Evolutionary conservation across 2,329 filamentous ascomycete species (phyloP).

Genomic region (Cercospora sojina): DNA sequence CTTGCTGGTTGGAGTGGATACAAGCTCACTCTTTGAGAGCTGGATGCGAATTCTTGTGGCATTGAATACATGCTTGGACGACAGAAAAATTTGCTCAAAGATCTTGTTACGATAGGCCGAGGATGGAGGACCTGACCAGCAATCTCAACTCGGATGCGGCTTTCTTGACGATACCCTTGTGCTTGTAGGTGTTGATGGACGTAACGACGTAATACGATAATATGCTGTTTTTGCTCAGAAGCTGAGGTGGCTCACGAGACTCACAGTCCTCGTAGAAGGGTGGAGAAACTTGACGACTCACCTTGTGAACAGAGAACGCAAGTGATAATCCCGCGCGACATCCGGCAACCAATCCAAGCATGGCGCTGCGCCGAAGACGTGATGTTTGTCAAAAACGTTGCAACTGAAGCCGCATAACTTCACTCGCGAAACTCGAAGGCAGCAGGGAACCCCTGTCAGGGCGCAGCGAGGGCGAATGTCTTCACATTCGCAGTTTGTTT

Average conservation of each 20-base stretch:
- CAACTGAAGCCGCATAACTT: background rate
- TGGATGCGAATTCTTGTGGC: background rate
- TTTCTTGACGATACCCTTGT: conserved; percentile 14
- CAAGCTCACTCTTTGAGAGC: conserved; percentile 31
- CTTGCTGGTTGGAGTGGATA: conserved; percentile 34
- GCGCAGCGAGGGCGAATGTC: background rate
- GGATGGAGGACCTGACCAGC: background rate
- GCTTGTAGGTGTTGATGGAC: conserved; percentile 1
- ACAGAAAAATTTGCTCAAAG: background rate
- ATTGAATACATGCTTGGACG: conserved; percentile 4
- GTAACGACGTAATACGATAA: conserved; percentile 1
- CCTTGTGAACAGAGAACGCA: background rate
- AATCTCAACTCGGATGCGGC: background rate
- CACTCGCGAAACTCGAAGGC: background rate
- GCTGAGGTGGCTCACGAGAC: background rate
- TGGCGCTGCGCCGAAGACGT: background rate
- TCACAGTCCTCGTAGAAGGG: background rate
- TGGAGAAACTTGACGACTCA: background rate
- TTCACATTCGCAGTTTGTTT: background rate
- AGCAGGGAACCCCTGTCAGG: background rate
- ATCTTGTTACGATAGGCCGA: conserved; percentile 1
- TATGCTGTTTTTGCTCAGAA: background rate
- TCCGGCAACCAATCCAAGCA: background rate
- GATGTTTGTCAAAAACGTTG: background rate
- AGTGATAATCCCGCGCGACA: background rate